These are phyloP conservation scores for Starmerella asiatica DNA, from an alignment of 805 yeast genomes.

Conservation along the genomic window DNA sequence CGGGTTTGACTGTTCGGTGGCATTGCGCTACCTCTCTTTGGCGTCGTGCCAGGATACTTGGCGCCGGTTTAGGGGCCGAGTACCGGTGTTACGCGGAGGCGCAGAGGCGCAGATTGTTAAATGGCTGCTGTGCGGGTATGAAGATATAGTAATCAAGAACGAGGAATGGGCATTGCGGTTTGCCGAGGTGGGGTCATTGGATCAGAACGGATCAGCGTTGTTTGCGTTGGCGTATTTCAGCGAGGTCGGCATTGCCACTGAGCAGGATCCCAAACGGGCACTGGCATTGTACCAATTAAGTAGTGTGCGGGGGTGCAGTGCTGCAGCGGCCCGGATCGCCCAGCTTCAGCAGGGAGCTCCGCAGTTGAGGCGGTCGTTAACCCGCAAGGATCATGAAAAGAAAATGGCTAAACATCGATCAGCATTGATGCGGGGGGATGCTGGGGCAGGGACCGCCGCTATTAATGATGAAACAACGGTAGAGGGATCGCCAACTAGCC, in stretches of 20 bases:
- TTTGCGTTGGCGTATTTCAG: conserved; percentile 56
- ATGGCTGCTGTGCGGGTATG: conserved; percentile 63
- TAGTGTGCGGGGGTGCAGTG: conserved; percentile 36
- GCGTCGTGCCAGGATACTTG: conserved; percentile 28
- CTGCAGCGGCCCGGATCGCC: conserved; percentile 25
- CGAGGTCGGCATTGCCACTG: conserved; percentile 52
- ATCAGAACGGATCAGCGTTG: conserved; percentile 48
- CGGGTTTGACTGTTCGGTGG: conserved; percentile 25
- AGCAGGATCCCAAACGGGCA: conserved; percentile 33
- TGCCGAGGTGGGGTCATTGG: conserved; percentile 51
- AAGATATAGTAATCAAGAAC: conserved; percentile 39
- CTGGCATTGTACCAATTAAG: conserved; percentile 39
- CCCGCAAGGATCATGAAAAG: conserved; percentile 17
- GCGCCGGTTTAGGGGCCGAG: conserved; percentile 13
- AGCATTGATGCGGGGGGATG: conserved; percentile 11
- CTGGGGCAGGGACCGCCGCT: conserved; percentile 10
- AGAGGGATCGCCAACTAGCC: not conserved
- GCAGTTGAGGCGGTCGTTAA: conserved; percentile 13
- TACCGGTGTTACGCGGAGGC: conserved; percentile 22
- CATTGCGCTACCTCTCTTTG: conserved; percentile 26
- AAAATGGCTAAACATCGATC: conserved; percentile 11
- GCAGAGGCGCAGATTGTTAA: conserved; percentile 31
- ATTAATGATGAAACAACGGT: conserved; percentile 11
- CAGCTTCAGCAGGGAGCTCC: conserved; percentile 12
- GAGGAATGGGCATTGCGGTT: conserved; percentile 55